Base-by-base conservation (phyloP, 2,329 filamentous ascomycete genomes). In the Pyrenophora graminea region DNA sequence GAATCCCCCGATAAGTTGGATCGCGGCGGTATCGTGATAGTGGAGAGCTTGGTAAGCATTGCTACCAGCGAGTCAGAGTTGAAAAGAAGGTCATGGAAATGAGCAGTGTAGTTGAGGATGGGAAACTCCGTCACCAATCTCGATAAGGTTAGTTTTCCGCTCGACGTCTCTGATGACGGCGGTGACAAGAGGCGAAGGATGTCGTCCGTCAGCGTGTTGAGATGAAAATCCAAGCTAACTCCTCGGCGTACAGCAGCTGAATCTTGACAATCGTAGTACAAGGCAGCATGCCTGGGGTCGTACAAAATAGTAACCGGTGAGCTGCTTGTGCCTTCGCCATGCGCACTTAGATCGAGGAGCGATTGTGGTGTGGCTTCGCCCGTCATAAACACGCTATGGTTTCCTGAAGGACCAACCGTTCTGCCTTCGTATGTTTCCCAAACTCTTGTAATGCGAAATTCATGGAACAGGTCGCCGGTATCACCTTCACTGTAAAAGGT, bases 201-300 rank as follows among this genome's bases (percentile, higher is more conserved):
- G 13, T 46, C 17, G 19, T 53, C 23, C 7, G 34, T 45, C n/a
- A 48, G 32, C 4, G 25, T 48, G 23, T 53, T 55, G 31, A 57
- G 33, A 31, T 58, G 51, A 15, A 62, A 51, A 36, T 58, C 48
- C 19, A 55, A 36, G n/a, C 31, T 53, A 12, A 51, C 46, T 27
- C 55, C 49, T 13, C 45, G 27, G 9, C 53, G 53, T 6, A 54
- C 30, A 3, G 39, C 51, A 7, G 41, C 45, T 7, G 46, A 19
- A 39, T 50, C 37, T 15, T 50, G 37, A 21, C 55, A 48, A 13
- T 60, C 41, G 19, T 62, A 60, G 17, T 46, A 51, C n/a, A 59
- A 41, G 9, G 51, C 46, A 6, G 51, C 57, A 34, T 45, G 39
- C 33, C 33, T 13, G 5, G 47, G 39, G 21, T 57, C 39, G 31